phyloP scores from a whole-genome alignment of 1,284 basidiomycete genomes.

The Apiotrichum sp. region DNA sequence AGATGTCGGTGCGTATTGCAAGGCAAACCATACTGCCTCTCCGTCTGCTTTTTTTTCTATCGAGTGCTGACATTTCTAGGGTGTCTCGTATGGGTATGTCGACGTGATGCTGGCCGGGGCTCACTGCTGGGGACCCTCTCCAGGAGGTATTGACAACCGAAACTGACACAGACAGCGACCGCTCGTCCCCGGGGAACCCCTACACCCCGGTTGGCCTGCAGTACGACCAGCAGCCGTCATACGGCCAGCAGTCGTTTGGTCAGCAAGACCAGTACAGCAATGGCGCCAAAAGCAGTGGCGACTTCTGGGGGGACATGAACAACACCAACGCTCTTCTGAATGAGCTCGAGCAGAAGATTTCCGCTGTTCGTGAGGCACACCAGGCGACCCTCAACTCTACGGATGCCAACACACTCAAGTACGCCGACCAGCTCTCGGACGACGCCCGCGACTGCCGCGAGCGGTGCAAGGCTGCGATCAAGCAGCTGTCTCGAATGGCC shows the following conservation, averaged over 20 bases:
- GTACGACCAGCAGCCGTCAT: neutral
- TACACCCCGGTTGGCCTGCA: slow-evolving; percentile 10
- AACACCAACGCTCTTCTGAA: slow-evolving; percentile 30
- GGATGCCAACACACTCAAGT: slow-evolving; percentile 34
- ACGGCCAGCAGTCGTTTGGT: neutral
- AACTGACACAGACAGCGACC: slow-evolving; percentile 7
- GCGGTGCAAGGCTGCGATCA: slow-evolving; percentile 69
- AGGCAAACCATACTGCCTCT: neutral
- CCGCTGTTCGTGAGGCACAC: slow-evolving; percentile 41
- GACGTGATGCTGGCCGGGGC: too few relatives aligned
- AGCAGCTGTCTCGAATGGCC: slow-evolving; percentile 66
- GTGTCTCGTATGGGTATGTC: slow-evolving; percentile 9
- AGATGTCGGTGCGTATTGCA: slow-evolving; percentile 13
- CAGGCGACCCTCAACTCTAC: slow-evolving; percentile 39
- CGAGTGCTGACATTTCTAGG: neutral
- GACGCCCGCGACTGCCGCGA: slow-evolving; percentile 71
- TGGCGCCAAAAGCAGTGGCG: slow-evolving; percentile 14
- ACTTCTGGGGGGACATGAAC: slow-evolving; percentile 44
- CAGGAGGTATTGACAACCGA: too few relatives aligned
- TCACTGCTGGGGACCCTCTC: too few relatives aligned
- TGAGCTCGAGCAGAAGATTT: slow-evolving; percentile 42
- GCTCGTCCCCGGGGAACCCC: slow-evolving; percentile 6
- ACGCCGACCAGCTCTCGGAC: slow-evolving; percentile 63
- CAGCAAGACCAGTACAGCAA: slow-evolving; percentile 5
- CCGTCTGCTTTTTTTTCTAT: neutral